These are phyloP conservation scores for Clavispora vitiphila DNA, from an alignment of 805 yeast species.

Conservation along the genomic window DNA sequence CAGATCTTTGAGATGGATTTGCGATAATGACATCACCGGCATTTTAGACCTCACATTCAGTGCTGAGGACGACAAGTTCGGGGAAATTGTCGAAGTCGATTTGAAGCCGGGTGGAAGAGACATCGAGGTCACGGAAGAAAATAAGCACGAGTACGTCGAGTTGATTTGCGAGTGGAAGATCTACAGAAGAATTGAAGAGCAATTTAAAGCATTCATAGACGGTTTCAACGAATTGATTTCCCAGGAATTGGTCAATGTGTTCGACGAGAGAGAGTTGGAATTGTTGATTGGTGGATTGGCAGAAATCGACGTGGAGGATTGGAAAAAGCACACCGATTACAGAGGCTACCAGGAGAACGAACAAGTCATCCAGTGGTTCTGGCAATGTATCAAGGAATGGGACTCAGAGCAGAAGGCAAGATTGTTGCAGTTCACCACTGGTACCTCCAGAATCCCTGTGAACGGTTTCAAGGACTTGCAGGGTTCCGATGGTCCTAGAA, in stretches of 20 bases:
- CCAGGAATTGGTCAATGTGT: conserved; percentile 91
- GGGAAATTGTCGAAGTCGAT: conserved; percentile 85
- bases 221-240: conserved; percentile 98
- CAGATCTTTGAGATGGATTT: conserved; percentile 90
- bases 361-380: conserved; percentile 97
- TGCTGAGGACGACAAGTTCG: conserved; percentile 89
- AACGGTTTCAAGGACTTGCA: conserved; percentile 98
- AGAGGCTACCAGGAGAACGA: conserved; percentile 96
- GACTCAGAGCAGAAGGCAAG: conserved; percentile 96
- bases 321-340: conserved; percentile 98
- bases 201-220: conserved; percentile 91
- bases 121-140: conserved; percentile 89
- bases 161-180: conserved; percentile 95
- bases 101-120: conserved; percentile 84
- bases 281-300: conserved; percentile 96
- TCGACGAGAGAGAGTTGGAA: conserved; percentile 96
- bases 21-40: conserved; percentile 85
- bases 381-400: conserved; percentile 92
- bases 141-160: conserved; percentile 84
- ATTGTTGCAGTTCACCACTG: conserved; percentile 93
- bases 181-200: conserved; percentile 87
- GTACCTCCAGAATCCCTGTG: conserved; percentile 98
- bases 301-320: conserved; percentile 95
- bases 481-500: conserved; percentile 98
- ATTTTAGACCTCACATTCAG: conserved; percentile 85